These are phyloP conservation scores for Kazachstania martiniae DNA, from an alignment of 805 yeast genomes.

Conservation along the genomic window DNA sequence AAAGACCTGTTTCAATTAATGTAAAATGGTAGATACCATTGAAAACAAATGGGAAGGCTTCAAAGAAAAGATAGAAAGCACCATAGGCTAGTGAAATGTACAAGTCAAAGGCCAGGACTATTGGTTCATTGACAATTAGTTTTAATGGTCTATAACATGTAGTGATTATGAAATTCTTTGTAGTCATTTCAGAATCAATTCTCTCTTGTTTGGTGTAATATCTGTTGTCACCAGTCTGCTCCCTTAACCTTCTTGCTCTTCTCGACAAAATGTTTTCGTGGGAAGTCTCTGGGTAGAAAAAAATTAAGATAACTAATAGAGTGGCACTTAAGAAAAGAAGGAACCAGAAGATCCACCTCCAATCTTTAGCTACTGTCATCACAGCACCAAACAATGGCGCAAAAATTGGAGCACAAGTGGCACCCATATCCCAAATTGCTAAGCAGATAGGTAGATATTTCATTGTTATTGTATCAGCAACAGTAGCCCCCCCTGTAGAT, in stretches of 20 bases:
- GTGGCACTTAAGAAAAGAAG: conserved; percentile 23
- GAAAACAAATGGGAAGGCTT: conserved; percentile 48
- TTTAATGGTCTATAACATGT: conserved; percentile 38
- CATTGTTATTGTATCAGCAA: conserved; percentile 31
- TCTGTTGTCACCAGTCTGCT: conserved; percentile 34
- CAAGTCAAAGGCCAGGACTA: conserved; percentile 37
- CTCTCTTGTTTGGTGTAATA: conserved; percentile 32
- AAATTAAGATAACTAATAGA: conserved; percentile 26
- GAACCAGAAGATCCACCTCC: conserved; percentile 48
- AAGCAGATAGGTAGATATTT: conserved; percentile 35
- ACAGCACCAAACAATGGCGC: conserved; percentile 36
- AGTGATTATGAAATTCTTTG: conserved; percentile 13
- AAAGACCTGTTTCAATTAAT: conserved; percentile 34
- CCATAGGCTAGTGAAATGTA: conserved; percentile 44
- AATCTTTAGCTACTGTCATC: conserved; percentile 29
- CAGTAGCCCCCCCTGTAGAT: conserved; percentile 46
- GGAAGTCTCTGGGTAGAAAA: conserved; percentile 40
- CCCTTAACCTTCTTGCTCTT: conserved; percentile 29
- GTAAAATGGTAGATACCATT: conserved; percentile 34
- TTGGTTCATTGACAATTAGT: conserved; percentile 42
- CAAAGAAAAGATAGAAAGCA: conserved; percentile 44
- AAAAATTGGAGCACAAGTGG: conserved; percentile 40
- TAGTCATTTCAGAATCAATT: conserved; percentile 18
- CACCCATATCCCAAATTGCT: conserved; percentile 41
- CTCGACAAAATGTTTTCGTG: conserved; percentile 33